These are phyloP conservation scores for Lipomyces oligophaga DNA, from an alignment of 805 yeast species.

Conservation along the genomic window DNA sequence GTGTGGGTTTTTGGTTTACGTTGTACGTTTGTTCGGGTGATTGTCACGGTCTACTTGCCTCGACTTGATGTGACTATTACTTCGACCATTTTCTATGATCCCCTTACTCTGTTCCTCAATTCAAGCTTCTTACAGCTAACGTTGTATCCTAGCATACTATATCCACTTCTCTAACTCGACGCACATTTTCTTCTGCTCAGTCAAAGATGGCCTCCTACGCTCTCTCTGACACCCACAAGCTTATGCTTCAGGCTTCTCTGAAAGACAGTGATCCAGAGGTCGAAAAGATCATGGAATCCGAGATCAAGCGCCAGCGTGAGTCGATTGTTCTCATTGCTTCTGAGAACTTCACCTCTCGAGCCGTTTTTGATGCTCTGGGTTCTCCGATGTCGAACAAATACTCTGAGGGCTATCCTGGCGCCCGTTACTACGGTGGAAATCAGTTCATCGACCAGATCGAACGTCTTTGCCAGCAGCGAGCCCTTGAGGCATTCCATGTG, in stretches of 20 bases:
- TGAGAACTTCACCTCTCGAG: slow-evolving; percentile 93
- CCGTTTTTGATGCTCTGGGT: slow-evolving; percentile 95
- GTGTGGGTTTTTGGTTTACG: no score
- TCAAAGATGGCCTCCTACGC: no score
- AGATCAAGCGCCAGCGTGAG: slow-evolving; percentile 86
- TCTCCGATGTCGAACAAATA: slow-evolving; percentile 98
- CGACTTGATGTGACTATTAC: no score
- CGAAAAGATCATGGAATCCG: slow-evolving; percentile 50
- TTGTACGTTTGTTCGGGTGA: no score
- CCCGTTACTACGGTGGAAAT: slow-evolving; percentile 98
- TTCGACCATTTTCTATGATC: no score
- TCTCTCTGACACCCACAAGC: slow-evolving; percentile 26
- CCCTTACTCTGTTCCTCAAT: no score
- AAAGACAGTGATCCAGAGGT: slow-evolving; percentile 42
- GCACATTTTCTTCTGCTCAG: no score
- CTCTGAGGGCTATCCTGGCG: slow-evolving; percentile 99
- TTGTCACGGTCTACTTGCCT: no score
- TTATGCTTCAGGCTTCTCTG: slow-evolving; percentile 34
- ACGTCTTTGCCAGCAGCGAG: slow-evolving; percentile 87
- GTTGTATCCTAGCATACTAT: no score
- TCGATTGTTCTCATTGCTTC: slow-evolving; percentile 93
- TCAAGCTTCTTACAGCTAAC: no score
- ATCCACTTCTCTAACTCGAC: no score
- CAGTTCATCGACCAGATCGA: slow-evolving; percentile 95
- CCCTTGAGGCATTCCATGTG: slow-evolving; percentile 80